phyloP scores from a whole-genome alignment of 441 rosid genomes.

The Corymbia citriodora region DNA sequence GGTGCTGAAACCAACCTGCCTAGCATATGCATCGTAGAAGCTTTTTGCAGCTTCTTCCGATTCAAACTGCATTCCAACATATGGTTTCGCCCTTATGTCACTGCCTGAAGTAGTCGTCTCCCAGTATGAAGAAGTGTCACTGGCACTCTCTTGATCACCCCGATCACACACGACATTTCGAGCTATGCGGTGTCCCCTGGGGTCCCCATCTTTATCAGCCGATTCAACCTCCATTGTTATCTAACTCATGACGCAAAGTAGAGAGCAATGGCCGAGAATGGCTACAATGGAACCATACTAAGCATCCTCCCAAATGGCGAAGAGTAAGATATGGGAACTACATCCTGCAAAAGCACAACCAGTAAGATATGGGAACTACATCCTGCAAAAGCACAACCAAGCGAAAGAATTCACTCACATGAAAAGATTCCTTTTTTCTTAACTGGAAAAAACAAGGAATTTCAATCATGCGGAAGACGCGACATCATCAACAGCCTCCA shows the following conservation, averaged over 20 bases:
- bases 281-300: neutral
- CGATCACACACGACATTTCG: slow-evolving; percentile 7
- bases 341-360: neutral
- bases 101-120: slow-evolving; percentile 20
- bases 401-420: neutral
- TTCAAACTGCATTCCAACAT: slow-evolving; percentile 56
- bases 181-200: slow-evolving; percentile 1
- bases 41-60: slow-evolving; percentile 52
- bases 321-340: neutral
- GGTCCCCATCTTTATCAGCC: slow-evolving; percentile 22
- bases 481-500: neutral
- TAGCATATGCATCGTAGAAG: slow-evolving; percentile 50
- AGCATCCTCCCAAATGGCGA: neutral
- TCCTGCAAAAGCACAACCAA: neutral
- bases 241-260: neutral
- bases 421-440: neutral
- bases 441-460: neutral
- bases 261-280: neutral
- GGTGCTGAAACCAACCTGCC: slow-evolving; percentile 36
- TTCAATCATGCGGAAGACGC: neutral
- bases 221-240: slow-evolving; percentile 32
- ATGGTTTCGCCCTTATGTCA: slow-evolving; percentile 24
- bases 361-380: neutral
- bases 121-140: slow-evolving; percentile 17
- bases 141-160: slow-evolving; percentile 18